Percentiles rank a stretch among this genome's conserved stretches.
These are phyloP conservation scores for Tricholoma saponaceum DNA, from an alignment of 768 basidiomycete species.

Conservation along the genomic window DNA sequence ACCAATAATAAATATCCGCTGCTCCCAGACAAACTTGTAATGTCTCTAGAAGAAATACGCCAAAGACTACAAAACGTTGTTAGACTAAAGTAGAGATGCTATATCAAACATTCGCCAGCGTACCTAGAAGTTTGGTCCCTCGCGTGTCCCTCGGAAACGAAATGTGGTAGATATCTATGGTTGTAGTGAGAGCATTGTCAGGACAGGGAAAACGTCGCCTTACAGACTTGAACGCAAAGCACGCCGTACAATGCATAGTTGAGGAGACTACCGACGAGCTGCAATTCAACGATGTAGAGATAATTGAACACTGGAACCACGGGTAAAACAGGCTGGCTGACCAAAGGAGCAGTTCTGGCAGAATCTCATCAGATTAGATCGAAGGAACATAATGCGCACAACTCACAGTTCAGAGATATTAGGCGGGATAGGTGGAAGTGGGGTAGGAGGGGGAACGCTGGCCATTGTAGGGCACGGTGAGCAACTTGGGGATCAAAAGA, in stretches of 20 bases:
- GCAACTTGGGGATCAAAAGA: neutral
- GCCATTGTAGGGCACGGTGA: neutral
- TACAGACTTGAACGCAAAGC: slow-evolving; percentile 25
- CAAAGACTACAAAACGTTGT: slow-evolving; percentile 15
- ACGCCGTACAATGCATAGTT: slow-evolving; percentile 23
- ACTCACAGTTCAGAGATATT: neutral
- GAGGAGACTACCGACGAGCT: slow-evolving; percentile 14
- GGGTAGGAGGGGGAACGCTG: neutral
- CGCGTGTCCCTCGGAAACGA: slow-evolving; percentile 18
- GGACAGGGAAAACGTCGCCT: neutral
- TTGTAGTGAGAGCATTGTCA: neutral
- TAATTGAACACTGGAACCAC: neutral
- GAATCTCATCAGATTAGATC: neutral
- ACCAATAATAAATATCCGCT: slow-evolving; percentile 24
- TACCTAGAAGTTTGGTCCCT: slow-evolving; percentile 17
- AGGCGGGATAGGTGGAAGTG: neutral
- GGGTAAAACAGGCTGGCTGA: neutral
- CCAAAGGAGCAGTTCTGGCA: slow-evolving; percentile 1
- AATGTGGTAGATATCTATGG: slow-evolving; percentile 15
- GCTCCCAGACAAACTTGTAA: slow-evolving; percentile 19
- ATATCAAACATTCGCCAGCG: neutral
- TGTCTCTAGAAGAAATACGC: slow-evolving; percentile 17
- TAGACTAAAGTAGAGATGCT: too few relatives aligned
- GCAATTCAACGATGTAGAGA: too few relatives aligned
- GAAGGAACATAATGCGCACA: neutral